Conservation (phyloP, 2,329 filamentous ascomycete species). For the Colletotrichum simmondsii region DNA sequence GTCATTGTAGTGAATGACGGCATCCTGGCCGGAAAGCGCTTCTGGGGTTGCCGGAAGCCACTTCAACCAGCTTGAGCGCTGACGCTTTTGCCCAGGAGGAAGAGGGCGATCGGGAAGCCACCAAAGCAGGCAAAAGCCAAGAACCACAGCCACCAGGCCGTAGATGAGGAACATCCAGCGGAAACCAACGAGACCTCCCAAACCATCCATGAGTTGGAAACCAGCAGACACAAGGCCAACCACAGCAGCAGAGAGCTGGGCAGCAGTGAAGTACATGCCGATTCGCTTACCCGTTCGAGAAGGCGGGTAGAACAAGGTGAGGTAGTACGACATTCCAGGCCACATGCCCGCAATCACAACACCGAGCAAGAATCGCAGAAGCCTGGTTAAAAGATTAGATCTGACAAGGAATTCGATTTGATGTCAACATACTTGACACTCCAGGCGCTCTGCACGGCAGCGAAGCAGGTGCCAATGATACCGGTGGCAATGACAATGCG, state of each 20-base stretch:
- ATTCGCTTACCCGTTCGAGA: constrained; percentile 88
- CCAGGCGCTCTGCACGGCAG: constrained; percentile 84
- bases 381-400: constrained; percentile 46
- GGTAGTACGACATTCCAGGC: constrained; percentile 94
- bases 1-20: constrained; percentile 84
- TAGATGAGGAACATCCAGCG: constrained; percentile 95
- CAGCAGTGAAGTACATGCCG: constrained; percentile 88
- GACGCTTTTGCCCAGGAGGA: constrained; percentile 72
- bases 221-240: constrained; percentile 91
- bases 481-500: constrained; percentile 90
- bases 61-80: constrained; percentile 62
- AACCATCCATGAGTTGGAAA: constrained; percentile 90
- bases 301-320: constrained; percentile 92
- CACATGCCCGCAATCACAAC: constrained; percentile 93
- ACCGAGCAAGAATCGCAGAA: constrained; percentile 87
- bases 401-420: constrained; percentile 28
- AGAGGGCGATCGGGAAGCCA: constrained; percentile 90
- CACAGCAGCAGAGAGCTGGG: constrained; percentile 88
- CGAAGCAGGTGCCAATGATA: constrained; percentile 84
- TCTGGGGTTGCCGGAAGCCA: constrained; percentile 78
- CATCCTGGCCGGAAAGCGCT: constrained; percentile 81
- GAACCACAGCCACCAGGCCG: constrained; percentile 77
- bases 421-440: constrained; percentile 74
- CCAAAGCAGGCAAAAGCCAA: constrained; percentile 82
- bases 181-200: constrained; percentile 80